Conservation (phyloP, 495 filamentous ascomycete species). For the Penicillium macrosclerotiorum region DNA sequence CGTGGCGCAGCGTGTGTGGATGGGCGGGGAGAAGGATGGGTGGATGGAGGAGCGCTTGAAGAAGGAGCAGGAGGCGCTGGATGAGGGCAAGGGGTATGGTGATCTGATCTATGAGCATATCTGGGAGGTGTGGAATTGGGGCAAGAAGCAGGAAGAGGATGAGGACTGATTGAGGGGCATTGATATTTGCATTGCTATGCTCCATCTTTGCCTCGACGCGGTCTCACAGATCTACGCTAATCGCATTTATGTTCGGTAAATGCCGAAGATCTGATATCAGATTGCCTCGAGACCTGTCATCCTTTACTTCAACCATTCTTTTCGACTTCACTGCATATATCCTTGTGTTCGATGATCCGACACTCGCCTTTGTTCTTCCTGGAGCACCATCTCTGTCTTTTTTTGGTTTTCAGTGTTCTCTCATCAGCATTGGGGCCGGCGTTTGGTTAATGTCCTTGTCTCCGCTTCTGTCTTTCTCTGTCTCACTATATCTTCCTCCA, state of each 20-base stretch:
- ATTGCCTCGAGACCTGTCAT: too few species aligned
- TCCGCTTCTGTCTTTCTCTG: neutral
- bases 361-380: neutral
- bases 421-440: too few species aligned
- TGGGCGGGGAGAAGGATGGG: constrained; percentile 59
- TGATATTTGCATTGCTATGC: neutral
- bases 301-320: neutral
- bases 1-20: constrained; percentile 58
- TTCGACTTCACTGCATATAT: neutral
- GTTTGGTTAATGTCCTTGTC: neutral
- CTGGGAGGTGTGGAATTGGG: constrained; percentile 74
- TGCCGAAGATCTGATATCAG: too few species aligned
- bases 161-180: constrained; percentile 15
- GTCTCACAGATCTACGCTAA: too few species aligned
- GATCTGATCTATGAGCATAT: constrained; percentile 83
- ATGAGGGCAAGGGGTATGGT: constrained; percentile 76
- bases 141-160: constrained; percentile 32
- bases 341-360: neutral
- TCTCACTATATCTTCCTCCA: too few species aligned
- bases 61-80: constrained; percentile 70
- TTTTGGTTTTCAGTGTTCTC: too few species aligned
- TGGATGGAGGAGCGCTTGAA: constrained; percentile 72
- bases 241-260: too few species aligned
- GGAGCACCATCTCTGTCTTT: constrained; percentile 1
- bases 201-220: too few species aligned